Conservation (phyloP, 2,329 filamentous ascomycete genomes). For the Pseudogymnoascus sp. region DNA sequence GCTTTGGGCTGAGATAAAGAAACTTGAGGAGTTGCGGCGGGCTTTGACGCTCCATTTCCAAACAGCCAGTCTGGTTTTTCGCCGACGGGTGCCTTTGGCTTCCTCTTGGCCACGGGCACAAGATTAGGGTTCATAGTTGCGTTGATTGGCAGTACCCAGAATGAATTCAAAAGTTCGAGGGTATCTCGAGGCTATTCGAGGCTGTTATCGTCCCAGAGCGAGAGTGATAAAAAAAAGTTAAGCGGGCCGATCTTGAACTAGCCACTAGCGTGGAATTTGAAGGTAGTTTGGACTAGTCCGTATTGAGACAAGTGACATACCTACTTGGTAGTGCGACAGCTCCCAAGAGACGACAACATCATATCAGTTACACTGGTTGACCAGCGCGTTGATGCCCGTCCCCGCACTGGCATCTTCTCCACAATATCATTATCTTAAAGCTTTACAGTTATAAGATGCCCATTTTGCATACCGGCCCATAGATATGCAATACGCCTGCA, state of each 20-base stretch:
- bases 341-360: conserved; percentile 7
- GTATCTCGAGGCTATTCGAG: neutral
- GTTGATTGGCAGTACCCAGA: conserved; percentile 4
- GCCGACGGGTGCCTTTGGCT: conserved; percentile 17
- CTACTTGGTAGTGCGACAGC: conserved; percentile 10
- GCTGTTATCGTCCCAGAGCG: neutral
- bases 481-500: conserved; percentile 10
- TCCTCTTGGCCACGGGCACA: conserved; percentile 30
- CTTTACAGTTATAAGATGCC: conserved; percentile 9
- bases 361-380: conserved; percentile 5
- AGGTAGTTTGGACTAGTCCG: neutral
- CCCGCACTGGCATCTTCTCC: neutral
- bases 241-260: conserved; percentile 9
- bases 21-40: conserved; percentile 13
- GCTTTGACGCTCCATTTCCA: conserved; percentile 20
- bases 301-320: conserved; percentile 5
- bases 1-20: conserved; percentile 14
- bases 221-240: conserved; percentile 12
- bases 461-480: neutral
- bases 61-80: conserved; percentile 31
- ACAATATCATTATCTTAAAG: conserved; percentile 1
- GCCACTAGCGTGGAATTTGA: neutral
- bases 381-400: conserved; percentile 9
- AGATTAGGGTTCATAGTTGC: conserved; percentile 26
- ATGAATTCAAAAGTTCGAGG: neutral